Conservation (phyloP, 305 asterid species). For the Fraxinus latifolia region DNA sequence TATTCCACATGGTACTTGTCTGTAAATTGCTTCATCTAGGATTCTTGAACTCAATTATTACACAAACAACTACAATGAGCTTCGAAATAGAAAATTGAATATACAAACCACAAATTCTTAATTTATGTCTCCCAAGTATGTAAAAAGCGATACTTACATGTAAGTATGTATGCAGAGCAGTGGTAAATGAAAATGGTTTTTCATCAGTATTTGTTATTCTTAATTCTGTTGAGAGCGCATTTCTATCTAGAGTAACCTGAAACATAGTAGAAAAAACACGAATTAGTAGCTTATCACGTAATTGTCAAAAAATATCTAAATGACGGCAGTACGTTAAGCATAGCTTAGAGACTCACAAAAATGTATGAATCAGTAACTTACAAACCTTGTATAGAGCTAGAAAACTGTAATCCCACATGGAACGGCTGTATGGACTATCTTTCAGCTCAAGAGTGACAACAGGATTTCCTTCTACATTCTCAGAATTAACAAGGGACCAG, state of each 20-base stretch:
- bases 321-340: background rate
- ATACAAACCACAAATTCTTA: background rate
- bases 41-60: slow-evolving; percentile 6
- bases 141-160: slow-evolving; percentile 44
- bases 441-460: slow-evolving; percentile 74
- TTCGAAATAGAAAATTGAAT: slow-evolving; percentile 9
- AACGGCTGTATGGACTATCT: slow-evolving; percentile 81
- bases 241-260: slow-evolving; percentile 69
- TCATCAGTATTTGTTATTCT: slow-evolving; percentile 70
- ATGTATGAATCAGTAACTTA: background rate
- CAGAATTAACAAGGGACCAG: slow-evolving; percentile 70
- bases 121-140: background rate
- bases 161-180: slow-evolving; percentile 92
- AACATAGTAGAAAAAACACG: slow-evolving; percentile 19
- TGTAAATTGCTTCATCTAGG: background rate
- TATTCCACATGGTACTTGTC: background rate
- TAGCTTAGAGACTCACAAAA: slow-evolving; percentile 15
- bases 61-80: background rate
- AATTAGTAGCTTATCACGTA: slow-evolving; percentile 7
- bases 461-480: slow-evolving; percentile 68
- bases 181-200: slow-evolving; percentile 77
- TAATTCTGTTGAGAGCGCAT: slow-evolving; percentile 72
- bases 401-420: slow-evolving; percentile 95
- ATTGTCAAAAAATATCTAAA: background rate
- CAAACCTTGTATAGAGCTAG: slow-evolving; percentile 75